These are phyloP conservation scores for Fusarium buharicum DNA, from an alignment of 2,329 filamentous ascomycete species.

Conservation along the genomic window DNA sequence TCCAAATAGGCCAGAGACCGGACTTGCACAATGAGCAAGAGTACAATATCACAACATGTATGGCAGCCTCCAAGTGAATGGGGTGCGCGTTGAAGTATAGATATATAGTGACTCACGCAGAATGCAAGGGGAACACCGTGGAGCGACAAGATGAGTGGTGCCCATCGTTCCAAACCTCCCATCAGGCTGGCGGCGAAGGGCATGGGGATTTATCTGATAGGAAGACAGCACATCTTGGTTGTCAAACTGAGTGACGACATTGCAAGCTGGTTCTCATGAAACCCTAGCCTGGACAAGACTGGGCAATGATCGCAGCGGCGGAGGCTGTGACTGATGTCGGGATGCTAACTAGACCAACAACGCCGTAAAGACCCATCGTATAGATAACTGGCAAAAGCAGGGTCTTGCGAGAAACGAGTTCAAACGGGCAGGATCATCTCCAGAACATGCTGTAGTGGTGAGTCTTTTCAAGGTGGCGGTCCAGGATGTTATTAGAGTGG, in stretches of 20 bases:
- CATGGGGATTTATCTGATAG: constrained; percentile 39
- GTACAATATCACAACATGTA: constrained; percentile 30
- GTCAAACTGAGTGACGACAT: constrained; percentile 44
- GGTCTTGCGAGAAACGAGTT: constrained; percentile 30
- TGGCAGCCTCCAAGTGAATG: constrained; percentile 45
- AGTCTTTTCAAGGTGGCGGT: constrained; percentile 25
- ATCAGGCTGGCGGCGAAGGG: constrained; percentile 27
- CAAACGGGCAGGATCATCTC: constrained; percentile 40
- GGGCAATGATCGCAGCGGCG: constrained; percentile 8
- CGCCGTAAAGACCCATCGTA: constrained; percentile 14
- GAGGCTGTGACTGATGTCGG: constrained; percentile 14
- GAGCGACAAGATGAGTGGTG: constrained; percentile 42
- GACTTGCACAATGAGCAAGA: constrained; percentile 29
- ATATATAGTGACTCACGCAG: constrained; percentile 45
- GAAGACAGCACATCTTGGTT: constrained; percentile 35
- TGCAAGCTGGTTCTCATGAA: constrained; percentile 20
- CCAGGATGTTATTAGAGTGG: constrained; percentile 25
- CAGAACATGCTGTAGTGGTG: constrained; percentile 26
- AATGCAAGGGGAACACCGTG: constrained; percentile 44
- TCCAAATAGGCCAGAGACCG: constrained; percentile 29
- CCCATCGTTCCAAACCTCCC: constrained; percentile 42
- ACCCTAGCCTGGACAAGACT: constrained; percentile 3
- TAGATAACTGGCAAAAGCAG: constrained; percentile 32
- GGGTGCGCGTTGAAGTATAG: constrained; percentile 31
- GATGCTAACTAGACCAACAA: constrained; percentile 17